Conservation (phyloP, 2,329 filamentous ascomycete genomes). For the Pestalotiopsis sp. region DNA sequence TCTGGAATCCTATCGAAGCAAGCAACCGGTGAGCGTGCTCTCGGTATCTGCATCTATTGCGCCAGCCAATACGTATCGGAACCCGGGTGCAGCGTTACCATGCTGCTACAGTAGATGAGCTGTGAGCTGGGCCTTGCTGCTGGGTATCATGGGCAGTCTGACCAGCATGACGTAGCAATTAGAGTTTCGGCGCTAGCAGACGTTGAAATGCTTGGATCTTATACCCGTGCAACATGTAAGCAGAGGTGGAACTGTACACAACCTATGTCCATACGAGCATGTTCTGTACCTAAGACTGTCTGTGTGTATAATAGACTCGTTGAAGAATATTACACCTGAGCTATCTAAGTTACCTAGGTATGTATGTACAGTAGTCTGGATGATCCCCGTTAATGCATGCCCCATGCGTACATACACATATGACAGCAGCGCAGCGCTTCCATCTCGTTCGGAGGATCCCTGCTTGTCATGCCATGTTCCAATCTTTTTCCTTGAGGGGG, state of each 20-base stretch:
- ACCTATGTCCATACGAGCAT: neutral
- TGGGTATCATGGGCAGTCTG: neutral
- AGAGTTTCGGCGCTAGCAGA: neutral
- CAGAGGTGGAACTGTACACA: neutral
- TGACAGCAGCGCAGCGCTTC: neutral
- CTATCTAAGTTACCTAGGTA: no score
- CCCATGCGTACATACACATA: neutral
- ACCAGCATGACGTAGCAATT: slow-evolving; percentile 8
- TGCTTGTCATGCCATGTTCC: neutral
- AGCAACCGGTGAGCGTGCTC: neutral
- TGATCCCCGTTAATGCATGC: neutral
- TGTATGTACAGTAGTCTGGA: neutral
- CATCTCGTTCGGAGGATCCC: neutral
- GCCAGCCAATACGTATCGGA: neutral
- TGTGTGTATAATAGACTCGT: neutral
- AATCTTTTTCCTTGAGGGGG: neutral
- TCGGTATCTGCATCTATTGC: neutral
- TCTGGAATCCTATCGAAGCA: neutral
- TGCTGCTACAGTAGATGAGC: neutral
- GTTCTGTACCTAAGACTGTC: neutral
- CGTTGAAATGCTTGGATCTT: neutral
- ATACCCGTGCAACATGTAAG: slow-evolving; percentile 5
- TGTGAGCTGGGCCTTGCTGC: neutral
- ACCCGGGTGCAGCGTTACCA: neutral
- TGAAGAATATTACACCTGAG: neutral